phyloP scores from a whole-genome alignment of 768 basidiomycete genomes.

The Pulveroboletus ravenelii region DNA sequence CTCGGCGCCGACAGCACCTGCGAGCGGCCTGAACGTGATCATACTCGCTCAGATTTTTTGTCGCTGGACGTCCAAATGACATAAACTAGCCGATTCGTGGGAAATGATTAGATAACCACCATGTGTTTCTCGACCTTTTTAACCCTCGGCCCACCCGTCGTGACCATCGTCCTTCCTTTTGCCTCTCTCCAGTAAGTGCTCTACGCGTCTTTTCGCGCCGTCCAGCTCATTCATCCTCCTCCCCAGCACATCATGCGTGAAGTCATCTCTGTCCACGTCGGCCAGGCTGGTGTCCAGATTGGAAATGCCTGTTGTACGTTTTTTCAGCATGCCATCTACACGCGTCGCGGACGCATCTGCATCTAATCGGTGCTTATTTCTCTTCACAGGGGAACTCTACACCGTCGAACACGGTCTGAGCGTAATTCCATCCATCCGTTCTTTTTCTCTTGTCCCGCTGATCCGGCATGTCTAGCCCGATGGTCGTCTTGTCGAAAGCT shows the following conservation, averaged over 20 bases:
- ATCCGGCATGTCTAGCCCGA: slow-evolving; percentile 65
- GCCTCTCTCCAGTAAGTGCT: slow-evolving; percentile 27
- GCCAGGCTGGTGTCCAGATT: slow-evolving; percentile 97
- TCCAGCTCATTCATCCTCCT: not conserved
- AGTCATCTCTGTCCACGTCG: slow-evolving; percentile 98
- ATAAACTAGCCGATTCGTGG: slow-evolving; percentile 20
- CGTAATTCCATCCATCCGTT: slow-evolving; percentile 40
- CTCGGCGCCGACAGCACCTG: slow-evolving; percentile 72
- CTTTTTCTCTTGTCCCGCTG: slow-evolving; percentile 9
- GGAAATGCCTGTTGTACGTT: slow-evolving; percentile 98
- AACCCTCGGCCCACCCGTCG: slow-evolving; percentile 36
- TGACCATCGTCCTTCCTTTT: slow-evolving; percentile 23
- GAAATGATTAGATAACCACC: slow-evolving; percentile 31
- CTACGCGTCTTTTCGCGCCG: slow-evolving; percentile 29
- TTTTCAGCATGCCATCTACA: not conserved
- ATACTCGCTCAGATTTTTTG: slow-evolving; percentile 26
- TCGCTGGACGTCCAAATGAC: not conserved
- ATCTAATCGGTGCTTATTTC: slow-evolving; percentile 13
- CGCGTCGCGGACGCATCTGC: slow-evolving; percentile 11
- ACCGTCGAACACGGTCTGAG: slow-evolving; percentile 97
- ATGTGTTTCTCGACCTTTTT: slow-evolving; percentile 37
- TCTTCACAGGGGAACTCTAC: slow-evolving; percentile 87
- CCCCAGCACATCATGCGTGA: slow-evolving; percentile 64
- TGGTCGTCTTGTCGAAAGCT: slow-evolving; percentile 80
- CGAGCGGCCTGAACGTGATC: slow-evolving; percentile 93